Base-by-base conservation (phyloP, 345 rosid genomes). In the Gynandropsis gynandra region DNA sequence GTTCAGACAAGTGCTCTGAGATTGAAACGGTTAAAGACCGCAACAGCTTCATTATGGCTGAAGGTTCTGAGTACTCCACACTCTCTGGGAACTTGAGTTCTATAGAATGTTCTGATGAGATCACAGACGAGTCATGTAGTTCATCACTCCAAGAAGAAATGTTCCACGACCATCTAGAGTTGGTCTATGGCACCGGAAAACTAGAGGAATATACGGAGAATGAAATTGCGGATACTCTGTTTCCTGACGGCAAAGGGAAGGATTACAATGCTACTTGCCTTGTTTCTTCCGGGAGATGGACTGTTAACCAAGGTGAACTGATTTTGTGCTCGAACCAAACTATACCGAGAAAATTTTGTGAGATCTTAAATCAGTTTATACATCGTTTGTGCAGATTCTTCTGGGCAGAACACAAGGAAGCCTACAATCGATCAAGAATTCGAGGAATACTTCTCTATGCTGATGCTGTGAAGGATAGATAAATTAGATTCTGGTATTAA, bases 381-480 rank as follows among this genome's bases (percentile, higher is more conserved):
- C 21, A 42, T 3, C 16, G 42, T 66, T 37, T 43, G 38, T 74
- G 76, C 82, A 89, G 94, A 74, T 38, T 65, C 70, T 40, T 31
- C 69, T 45, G 59, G n/a, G 59, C 33, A 58, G 31, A 59, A 8
- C 15, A 18, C 41, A 16, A 69, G 80, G 61, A 83, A 78, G 62
- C 96, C 87, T 4, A 90, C 92, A 8, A 90, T 87, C 57, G 98
- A 90, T 77, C 84, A 78, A 74, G 98, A 90, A 61, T 87, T 87
- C 24, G 96, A 90, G 76, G 77, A 80, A 62, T 81, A 83, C 66
- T 90, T 90, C 72, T 83, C 98, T 16, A 73, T 1, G 61, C 79
- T 90, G 39, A 78, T 87, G 95, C 58, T 90, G 53, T 82, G 74
- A 76, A 16, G 12, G 65, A 62, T 41, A 49, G n/a, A 5, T 59